These are phyloP conservation scores for Sarcodon sp. DNA, from an alignment of 768 basidiomycete species.

Conservation along the genomic window DNA sequence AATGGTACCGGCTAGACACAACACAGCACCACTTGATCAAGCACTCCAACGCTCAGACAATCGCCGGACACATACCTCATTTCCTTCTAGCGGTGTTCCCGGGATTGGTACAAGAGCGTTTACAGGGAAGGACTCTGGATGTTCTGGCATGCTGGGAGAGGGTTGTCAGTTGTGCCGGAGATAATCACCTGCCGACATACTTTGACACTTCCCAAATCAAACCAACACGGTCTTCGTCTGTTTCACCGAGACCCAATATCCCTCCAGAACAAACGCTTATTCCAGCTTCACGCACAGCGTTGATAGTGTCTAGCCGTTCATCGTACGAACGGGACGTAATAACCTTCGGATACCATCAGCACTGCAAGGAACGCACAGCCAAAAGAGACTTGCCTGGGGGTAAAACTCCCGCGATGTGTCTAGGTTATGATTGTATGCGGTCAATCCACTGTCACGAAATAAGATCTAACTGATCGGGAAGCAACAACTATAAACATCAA, in stretches of 20 bases:
- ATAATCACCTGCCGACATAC: constrained; percentile 29
- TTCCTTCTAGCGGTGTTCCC: constrained; percentile 86
- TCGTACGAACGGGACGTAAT: constrained; percentile 94
- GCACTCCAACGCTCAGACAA: not conserved
- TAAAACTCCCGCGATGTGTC: constrained; percentile 98
- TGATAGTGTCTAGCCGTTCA: constrained; percentile 82
- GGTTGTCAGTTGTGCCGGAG: constrained; percentile 6
- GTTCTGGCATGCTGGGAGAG: constrained; percentile 67
- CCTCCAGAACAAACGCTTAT: constrained; percentile 97
- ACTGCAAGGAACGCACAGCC: constrained; percentile 1
- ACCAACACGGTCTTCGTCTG: constrained; percentile 81
- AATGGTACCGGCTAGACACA: constrained; percentile 55
- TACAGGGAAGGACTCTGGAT: constrained; percentile 98
- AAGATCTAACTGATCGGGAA: not conserved
- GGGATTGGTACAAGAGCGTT: constrained; percentile 94
- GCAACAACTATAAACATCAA: constrained; percentile 7
- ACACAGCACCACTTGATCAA: not conserved
- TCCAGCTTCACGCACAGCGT: constrained; percentile 85
- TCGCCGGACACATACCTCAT: constrained; percentile 46
- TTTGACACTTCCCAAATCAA: constrained; percentile 89
- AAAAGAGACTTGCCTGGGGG: constrained; percentile 48
- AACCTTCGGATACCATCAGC: constrained; percentile 37
- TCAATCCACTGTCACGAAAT: constrained; percentile 52
- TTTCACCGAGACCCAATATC: constrained; percentile 88
- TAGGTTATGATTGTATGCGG: constrained; percentile 97